phyloP scores from a whole-genome alignment of 1,284 basidiomycete species.

The Tremellales sp. region DNA sequence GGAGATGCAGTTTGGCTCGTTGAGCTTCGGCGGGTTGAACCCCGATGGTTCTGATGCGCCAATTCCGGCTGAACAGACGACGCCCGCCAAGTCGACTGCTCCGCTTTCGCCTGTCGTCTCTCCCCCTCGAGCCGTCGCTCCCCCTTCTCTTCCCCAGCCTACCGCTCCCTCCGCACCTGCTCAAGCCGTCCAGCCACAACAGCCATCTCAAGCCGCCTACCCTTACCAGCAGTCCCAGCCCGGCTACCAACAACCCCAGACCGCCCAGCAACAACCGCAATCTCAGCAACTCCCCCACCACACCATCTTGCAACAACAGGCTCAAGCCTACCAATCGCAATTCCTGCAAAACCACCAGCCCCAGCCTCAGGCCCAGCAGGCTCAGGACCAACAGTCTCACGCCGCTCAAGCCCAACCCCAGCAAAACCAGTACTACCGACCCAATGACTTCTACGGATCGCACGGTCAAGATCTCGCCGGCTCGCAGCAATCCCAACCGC shows the following conservation, averaged over 20 bases:
- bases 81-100: slow-evolving; percentile 11
- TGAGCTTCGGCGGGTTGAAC: slow-evolving; percentile 47
- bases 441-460: slow-evolving; percentile 28
- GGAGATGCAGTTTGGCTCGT: slow-evolving; percentile 49
- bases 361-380: slow-evolving; percentile 15
- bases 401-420: slow-evolving; percentile 10
- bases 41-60: slow-evolving; percentile 45
- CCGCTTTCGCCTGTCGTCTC: not conserved
- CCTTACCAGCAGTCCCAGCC: slow-evolving; percentile 1
- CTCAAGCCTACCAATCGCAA: slow-evolving; percentile 34
- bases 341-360: slow-evolving; percentile 27
- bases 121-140: not conserved
- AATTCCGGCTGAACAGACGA: slow-evolving; percentile 21
- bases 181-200: not conserved
- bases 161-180: not conserved
- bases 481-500: slow-evolving; percentile 24
- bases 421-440: slow-evolving; percentile 34
- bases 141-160: not conserved
- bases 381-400: slow-evolving; percentile 15
- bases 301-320: slow-evolving; percentile 36
- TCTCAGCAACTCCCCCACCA: slow-evolving; percentile 30
- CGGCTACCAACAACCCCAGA: not conserved
- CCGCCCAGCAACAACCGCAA: slow-evolving; percentile 13
- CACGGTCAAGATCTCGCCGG: slow-evolving; percentile 1
- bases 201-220: slow-evolving; percentile 3